A percentile compares a stretch with the other conserved stretches of the same genome.
Evolutionary conservation across 495 filamentous ascomycete genomes (phyloP).

Genomic region (Terfezia claveryi): DNA sequence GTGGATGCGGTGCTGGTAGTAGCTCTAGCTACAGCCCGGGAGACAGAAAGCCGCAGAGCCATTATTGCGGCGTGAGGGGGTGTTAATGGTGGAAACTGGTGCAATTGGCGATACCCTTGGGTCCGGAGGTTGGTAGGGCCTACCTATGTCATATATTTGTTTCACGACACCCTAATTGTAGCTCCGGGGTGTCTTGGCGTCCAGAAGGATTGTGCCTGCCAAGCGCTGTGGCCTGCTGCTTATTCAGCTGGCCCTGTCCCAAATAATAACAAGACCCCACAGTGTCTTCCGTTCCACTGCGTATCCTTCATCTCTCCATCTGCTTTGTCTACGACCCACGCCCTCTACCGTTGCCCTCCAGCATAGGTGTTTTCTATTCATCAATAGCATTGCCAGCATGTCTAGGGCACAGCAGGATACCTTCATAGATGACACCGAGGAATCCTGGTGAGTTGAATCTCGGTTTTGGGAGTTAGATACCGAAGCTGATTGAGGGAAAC

Average conservation of each 20-base stretch:
- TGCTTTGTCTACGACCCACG: background rate
- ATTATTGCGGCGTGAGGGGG: background rate
- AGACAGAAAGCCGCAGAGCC: background rate
- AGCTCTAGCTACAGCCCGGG: background rate
- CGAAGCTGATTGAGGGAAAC: constrained; percentile 3
- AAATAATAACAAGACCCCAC: too few species aligned
- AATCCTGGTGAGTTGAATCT: constrained; percentile 46
- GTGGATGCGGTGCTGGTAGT: background rate
- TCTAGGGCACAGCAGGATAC: constrained; percentile 51
- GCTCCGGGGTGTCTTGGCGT: too few species aligned
- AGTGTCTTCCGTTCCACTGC: too few species aligned
- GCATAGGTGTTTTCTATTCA: too few species aligned
- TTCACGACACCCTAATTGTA: too few species aligned
- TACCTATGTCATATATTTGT: too few species aligned
- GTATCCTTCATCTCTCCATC: background rate
- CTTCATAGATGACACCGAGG: constrained; percentile 94
- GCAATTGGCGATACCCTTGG: too few species aligned
- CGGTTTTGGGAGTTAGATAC: background rate
- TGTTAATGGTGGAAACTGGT: background rate
- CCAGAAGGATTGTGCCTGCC: too few species aligned
- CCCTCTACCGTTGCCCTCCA: background rate
- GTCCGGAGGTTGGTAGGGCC: too few species aligned
- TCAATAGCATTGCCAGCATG: constrained; percentile 1
- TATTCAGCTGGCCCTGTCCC: too few species aligned
- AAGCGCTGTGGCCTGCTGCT: too few species aligned